phyloP scores from a whole-genome alignment of 1,284 basidiomycete species.

The Gastroboletus turbinatus region DNA sequence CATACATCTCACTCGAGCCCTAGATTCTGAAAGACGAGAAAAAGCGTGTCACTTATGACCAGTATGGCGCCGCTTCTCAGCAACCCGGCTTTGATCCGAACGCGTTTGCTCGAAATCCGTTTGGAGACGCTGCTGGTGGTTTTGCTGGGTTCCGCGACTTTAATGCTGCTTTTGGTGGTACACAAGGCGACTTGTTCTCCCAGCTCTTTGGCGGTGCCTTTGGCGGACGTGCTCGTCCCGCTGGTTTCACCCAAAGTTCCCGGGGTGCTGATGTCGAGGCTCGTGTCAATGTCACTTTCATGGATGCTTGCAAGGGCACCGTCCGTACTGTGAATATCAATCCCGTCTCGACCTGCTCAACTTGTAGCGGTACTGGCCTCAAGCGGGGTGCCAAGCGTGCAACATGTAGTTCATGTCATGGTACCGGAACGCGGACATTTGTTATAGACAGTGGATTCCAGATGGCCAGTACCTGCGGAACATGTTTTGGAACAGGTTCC shows the following conservation, averaged over 20 bases:
- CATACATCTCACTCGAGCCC: conserved; percentile 18
- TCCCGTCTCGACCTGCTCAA: conserved; percentile 82
- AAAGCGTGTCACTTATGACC: conserved; percentile 91
- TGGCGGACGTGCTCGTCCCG: conserved; percentile 47
- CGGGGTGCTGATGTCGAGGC: conserved; percentile 88
- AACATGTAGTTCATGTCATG: conserved; percentile 81
- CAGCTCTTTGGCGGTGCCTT: conserved; percentile 79
- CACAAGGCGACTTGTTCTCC: conserved; percentile 78
- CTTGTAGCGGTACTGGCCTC: conserved; percentile 87
- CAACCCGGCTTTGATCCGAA: conserved; percentile 93
- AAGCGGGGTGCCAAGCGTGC: conserved; percentile 85
- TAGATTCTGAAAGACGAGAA: conserved; percentile 92
- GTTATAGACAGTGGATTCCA: conserved; percentile 95
- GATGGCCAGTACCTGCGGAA: conserved; percentile 90
- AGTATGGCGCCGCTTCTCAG: conserved; percentile 92
- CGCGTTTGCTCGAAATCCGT: conserved; percentile 54
- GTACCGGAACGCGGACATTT: conserved; percentile 88
- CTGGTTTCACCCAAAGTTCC: conserved; percentile 50
- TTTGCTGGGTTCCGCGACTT: conserved; percentile 74
- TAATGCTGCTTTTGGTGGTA: conserved; percentile 63
- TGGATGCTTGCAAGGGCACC: conserved; percentile 94
- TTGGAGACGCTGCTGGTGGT: conserved; percentile 53
- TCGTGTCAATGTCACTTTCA: conserved; percentile 77
- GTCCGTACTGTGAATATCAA: conserved; percentile 75
- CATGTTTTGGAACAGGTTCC: conserved; percentile 84